A percentile compares a stretch with the other conserved stretches of the same genome.
Evolutionary conservation across 2,329 filamentous ascomycete genomes (phyloP).

Genomic region (Parasarocladium wereldwijsianum): DNA sequence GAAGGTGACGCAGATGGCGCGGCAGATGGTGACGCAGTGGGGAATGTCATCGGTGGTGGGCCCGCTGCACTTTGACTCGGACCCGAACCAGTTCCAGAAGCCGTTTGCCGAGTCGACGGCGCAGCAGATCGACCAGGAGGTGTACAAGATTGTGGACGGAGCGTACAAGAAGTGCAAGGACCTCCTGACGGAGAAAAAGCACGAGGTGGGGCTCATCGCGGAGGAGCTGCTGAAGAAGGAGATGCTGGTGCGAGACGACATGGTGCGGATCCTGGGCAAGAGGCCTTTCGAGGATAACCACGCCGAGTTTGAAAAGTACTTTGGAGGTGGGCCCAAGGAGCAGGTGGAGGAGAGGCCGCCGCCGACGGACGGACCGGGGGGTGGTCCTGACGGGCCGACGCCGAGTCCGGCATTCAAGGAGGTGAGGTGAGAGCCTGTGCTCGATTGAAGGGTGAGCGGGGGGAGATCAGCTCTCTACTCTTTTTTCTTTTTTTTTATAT

Average conservation of each 20-base stretch:
- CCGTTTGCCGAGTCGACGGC: slow-evolving; percentile 93
- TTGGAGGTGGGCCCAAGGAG: slow-evolving; percentile 52
- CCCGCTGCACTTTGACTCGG: slow-evolving; percentile 78
- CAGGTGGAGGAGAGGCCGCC: slow-evolving; percentile 43
- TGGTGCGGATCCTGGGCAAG: slow-evolving; percentile 75
- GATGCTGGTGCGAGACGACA: slow-evolving; percentile 78
- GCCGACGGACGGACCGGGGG: slow-evolving; percentile 32
- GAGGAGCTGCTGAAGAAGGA: slow-evolving; percentile 91
- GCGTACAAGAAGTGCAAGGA: slow-evolving; percentile 85
- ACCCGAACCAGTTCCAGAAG: slow-evolving; percentile 74
- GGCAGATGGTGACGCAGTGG: slow-evolving; percentile 98
- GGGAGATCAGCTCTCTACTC: too few relatives aligned
- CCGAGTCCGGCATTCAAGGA: slow-evolving; percentile 24
- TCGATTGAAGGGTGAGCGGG: too few relatives aligned
- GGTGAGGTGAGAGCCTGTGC: slow-evolving; percentile 12
- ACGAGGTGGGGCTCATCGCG: slow-evolving; percentile 75
- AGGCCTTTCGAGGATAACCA: slow-evolving; percentile 70
- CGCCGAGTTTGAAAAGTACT: slow-evolving; percentile 91
- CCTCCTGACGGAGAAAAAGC: slow-evolving; percentile 72
- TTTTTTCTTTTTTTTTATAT: too few relatives aligned
- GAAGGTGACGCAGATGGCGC: slow-evolving; percentile 93
- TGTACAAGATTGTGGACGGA: slow-evolving; percentile 79
- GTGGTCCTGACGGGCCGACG: slow-evolving; percentile 22
- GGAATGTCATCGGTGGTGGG: slow-evolving; percentile 95
- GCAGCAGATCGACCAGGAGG: slow-evolving; percentile 80